Percentiles rank a stretch among this genome's conserved stretches.
Conservation (phyloP, 345 rosid species). For the Gynandropsis gynandra region DNA sequence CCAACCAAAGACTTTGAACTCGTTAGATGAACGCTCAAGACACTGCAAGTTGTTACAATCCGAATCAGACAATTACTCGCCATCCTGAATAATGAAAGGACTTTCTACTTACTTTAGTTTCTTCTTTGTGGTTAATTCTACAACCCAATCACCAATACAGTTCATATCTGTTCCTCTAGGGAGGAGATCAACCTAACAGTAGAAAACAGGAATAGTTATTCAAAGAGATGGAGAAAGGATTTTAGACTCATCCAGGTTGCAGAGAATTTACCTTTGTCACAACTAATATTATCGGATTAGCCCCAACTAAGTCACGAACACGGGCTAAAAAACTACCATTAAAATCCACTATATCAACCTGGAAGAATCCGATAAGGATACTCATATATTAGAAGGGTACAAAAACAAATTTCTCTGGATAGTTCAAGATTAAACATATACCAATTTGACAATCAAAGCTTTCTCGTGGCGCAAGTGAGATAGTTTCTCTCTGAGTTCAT, state of each 20-base stretch:
- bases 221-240: slow-evolving; percentile 1
- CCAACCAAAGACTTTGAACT: slow-evolving; percentile 89
- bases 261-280: slow-evolving; percentile 59
- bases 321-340: slow-evolving; percentile 91
- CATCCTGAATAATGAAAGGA: not conserved
- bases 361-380: slow-evolving; percentile 15
- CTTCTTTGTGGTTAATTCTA: slow-evolving; percentile 71
- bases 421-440: slow-evolving; percentile 3
- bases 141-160: slow-evolving; percentile 97
- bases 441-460: slow-evolving; percentile 79
- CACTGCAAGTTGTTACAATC: slow-evolving; percentile 36
- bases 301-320: slow-evolving; percentile 84
- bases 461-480: slow-evolving; percentile 74
- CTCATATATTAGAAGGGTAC: not conserved
- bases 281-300: slow-evolving; percentile 85
- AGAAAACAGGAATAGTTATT: slow-evolving; percentile 16
- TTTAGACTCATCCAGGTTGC: not conserved
- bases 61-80: slow-evolving; percentile 6
- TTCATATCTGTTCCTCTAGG: slow-evolving; percentile 90
- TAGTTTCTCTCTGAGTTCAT: slow-evolving; percentile 78
- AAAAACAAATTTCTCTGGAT: not conserved
- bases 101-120: slow-evolving; percentile 60
- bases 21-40: slow-evolving; percentile 79
- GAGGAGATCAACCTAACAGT: slow-evolving; percentile 71
- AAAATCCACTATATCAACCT: slow-evolving; percentile 96